Percentiles rank a stretch among this genome's conserved stretches.
Conservation (phyloP, 495 filamentous ascomycete species). For the Aspergillus leporis region DNA sequence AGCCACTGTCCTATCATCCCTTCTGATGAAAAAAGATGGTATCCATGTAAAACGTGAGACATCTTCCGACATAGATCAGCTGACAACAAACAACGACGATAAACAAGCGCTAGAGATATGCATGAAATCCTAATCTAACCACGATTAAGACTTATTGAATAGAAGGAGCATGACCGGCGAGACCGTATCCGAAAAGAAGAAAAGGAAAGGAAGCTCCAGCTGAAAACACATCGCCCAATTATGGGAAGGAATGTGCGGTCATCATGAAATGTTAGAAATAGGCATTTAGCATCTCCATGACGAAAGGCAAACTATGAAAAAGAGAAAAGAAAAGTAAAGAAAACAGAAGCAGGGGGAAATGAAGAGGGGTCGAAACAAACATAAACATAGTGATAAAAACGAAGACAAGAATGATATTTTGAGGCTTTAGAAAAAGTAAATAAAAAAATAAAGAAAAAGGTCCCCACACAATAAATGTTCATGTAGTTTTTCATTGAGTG, state of each 20-base stretch:
- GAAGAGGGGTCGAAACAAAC: constrained; percentile 11
- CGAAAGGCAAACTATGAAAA: constrained; percentile 9
- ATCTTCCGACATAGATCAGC: constrained; percentile 18
- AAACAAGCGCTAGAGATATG: constrained; percentile 41
- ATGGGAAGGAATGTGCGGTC: constrained; percentile 13
- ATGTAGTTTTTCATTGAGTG: constrained; percentile 45
- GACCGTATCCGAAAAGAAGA: constrained; percentile 10
- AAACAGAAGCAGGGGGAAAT: constrained; percentile 11
- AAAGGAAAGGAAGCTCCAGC: constrained; percentile 1
- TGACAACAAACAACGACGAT: constrained; percentile 23
- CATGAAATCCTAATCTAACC: constrained; percentile 36
- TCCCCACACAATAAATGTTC: constrained; percentile 8
- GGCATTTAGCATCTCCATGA: constrained; percentile 6
- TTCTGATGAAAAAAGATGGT: constrained; percentile 13
- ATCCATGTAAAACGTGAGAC: constrained; percentile 21
- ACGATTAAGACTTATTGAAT: constrained; percentile 18
- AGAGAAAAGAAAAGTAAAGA: constrained; percentile 16
- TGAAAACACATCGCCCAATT: constrained; percentile 10
- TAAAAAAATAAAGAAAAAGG: constrained; percentile 13
- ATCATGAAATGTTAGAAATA: constrained; percentile 3
- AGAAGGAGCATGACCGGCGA: constrained; percentile 12
- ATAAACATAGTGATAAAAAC: constrained; percentile 10
- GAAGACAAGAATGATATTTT: constrained; percentile 4
- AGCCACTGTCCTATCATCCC: constrained; percentile 2
- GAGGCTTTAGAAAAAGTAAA: constrained; percentile 8